These are phyloP conservation scores for Candida tetrigidarum DNA, from an alignment of 1,139 yeast genomes.

Conservation along the genomic window DNA sequence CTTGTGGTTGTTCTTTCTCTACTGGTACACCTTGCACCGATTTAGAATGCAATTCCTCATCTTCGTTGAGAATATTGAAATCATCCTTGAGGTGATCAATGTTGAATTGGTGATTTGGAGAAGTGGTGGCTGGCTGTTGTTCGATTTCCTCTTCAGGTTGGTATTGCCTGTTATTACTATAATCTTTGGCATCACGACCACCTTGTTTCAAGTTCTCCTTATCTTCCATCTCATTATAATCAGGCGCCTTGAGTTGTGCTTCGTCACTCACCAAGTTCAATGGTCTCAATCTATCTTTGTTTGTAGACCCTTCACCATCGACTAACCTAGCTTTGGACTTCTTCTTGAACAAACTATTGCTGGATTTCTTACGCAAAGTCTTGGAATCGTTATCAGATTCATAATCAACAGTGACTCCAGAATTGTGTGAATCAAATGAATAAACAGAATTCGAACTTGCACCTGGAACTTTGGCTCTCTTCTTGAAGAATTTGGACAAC, in stretches of 20 bases:
- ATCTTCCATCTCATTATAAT: conserved; percentile 12
- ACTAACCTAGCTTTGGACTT: conserved; percentile 15
- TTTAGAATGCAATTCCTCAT: background rate
- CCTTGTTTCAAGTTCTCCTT: conserved; percentile 12
- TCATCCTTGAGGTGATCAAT: conserved; percentile 8
- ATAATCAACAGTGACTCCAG: conserved; percentile 33
- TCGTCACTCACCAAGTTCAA: conserved; percentile 9
- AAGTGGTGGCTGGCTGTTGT: background rate
- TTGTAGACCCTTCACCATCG: conserved; percentile 12
- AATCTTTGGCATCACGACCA: background rate
- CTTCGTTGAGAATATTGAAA: conserved; percentile 1
- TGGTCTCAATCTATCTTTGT: conserved; percentile 9
- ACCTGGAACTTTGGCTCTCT: conserved; percentile 39
- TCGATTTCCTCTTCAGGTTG: background rate
- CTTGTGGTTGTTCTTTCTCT: background rate
- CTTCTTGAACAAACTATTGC: conserved; percentile 17
- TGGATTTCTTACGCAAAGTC: conserved; percentile 28
- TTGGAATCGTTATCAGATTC: conserved; percentile 31
- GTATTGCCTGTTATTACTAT: background rate
- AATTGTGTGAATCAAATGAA: conserved; percentile 18
- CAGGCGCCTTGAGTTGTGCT: conserved; percentile 5
- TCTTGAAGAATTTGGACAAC: conserved; percentile 48
- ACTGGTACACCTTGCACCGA: background rate
- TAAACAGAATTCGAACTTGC: conserved; percentile 11
- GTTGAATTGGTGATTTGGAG: conserved; percentile 8